These are phyloP conservation scores for Hamamelis virginiana DNA, from an alignment of 164 flowering plant genomes.

Conservation along the genomic window DNA sequence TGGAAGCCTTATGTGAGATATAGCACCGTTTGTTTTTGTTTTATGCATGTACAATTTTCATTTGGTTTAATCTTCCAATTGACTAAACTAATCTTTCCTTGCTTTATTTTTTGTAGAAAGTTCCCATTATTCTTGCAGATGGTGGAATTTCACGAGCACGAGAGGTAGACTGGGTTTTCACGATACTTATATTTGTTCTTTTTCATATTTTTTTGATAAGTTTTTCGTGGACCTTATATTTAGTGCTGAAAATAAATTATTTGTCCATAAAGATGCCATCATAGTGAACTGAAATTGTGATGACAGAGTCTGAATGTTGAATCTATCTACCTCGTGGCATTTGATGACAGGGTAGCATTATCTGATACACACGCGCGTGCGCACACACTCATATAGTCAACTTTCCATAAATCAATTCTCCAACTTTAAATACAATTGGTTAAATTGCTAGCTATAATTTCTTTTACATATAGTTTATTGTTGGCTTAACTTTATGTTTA, in stretches of 20 bases:
- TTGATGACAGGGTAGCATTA: too few relatives aligned
- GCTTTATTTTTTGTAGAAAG: constrained; percentile 50
- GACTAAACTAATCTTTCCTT: neutral
- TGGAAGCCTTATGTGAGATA: constrained; percentile 89
- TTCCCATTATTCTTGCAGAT: constrained; percentile 78
- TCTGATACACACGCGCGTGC: too few relatives aligned
- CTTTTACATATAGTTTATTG: too few relatives aligned
- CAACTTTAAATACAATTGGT: too few relatives aligned
- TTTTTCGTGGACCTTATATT: neutral
- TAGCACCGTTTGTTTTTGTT: neutral
- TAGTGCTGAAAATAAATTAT: neutral
- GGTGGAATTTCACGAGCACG: constrained; percentile 67
- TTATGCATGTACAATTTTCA: neutral
- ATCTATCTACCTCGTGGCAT: too few relatives aligned
- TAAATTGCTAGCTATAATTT: too few relatives aligned
- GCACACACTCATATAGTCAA: too few relatives aligned
- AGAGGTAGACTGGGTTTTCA: constrained; percentile 44
- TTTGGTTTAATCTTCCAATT: neutral
- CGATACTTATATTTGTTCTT: neutral
- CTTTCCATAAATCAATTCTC: too few relatives aligned
- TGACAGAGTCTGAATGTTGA: too few relatives aligned
- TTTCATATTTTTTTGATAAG: neutral
- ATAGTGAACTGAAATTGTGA: too few relatives aligned
- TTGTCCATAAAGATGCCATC: too few relatives aligned
- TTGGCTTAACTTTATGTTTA: too few relatives aligned